A percentile compares a stretch with the other conserved stretches of the same genome.
These are phyloP conservation scores for Claviceps sp. DNA, from an alignment of 2,329 filamentous ascomycete genomes.

Conservation along the genomic window DNA sequence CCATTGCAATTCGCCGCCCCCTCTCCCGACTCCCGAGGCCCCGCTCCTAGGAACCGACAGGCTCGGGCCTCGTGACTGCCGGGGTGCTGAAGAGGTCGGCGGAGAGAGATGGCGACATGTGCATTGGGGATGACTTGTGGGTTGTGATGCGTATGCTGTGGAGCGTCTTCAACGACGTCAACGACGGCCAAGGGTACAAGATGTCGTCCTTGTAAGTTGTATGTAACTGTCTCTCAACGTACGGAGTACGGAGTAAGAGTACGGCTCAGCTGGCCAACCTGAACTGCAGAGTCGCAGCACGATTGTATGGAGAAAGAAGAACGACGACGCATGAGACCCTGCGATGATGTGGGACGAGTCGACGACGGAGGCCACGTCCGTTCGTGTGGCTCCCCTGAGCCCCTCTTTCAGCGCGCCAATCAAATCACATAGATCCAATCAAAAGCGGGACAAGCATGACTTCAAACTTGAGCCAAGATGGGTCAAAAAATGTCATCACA, in stretches of 20 bases:
- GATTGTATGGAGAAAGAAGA: background rate
- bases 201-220: background rate
- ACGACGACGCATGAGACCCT: background rate
- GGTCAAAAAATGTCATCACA: too few species aligned
- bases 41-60: background rate
- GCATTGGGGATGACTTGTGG: background rate
- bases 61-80: constrained; percentile 2
- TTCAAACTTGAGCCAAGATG: too few species aligned
- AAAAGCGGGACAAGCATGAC: too few species aligned
- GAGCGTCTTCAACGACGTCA: background rate
- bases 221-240: too few species aligned
- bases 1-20: background rate
- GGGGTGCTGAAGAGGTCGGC: background rate
- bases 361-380: too few species aligned
- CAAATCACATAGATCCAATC: too few species aligned
- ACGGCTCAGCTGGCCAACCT: background rate
- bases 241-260: background rate
- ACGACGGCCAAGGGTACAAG: background rate
- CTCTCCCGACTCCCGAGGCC: background rate
- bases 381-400: too few species aligned
- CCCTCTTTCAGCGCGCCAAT: too few species aligned
- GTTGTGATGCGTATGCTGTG: background rate
- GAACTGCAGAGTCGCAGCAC: background rate
- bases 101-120: background rate
- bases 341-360: constrained; percentile 1